Base-by-base conservation (phyloP, 2,329 filamentous ascomycete species). In the Aspergillus vadensis region DNA sequence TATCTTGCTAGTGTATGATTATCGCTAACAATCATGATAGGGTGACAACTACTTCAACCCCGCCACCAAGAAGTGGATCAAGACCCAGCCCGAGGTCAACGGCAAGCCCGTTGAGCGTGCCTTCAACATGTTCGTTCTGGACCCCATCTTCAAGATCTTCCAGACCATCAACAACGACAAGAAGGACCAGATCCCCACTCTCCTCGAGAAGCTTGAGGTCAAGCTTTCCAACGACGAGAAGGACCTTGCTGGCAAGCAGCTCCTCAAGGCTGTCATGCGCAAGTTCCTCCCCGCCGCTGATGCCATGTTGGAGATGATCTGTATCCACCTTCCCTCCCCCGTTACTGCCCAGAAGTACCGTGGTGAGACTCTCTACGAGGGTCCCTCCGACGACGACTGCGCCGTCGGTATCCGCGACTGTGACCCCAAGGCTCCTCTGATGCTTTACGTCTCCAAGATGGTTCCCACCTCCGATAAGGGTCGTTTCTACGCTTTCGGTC, bases 381-480 rank as follows among this genome's bases (percentile, higher is more conserved):
- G 95, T 87, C 95, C 95, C 73, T 76, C 84, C 62, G 95, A 99
- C 79, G 95, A 99, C 75, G 90, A 92, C 81, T 88, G 89, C 74
- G 93, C 91, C 84, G 91, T 97, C 79, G 92, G 89, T 87, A 97
- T 99, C 87, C 93, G 93, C 75, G 92, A 98, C 87, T 98, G 95
- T 81, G 92, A 99, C 81, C 86, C 94, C 82, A 96, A 97, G 86
- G 95, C 87, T 80, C 91, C 94, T 76, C 95, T 99, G 82, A 99
- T 99, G 95, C 87, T 98, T 72, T 99, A 99, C 91, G 93, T 99
- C 81, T 99, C 95, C 82, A 99, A 99, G 92, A 99, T 99, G 95
- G 95, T 99, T 77, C 95, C 95, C 76, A 99, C 95, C 73, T 96
- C 92, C 75, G 95, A 99, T 79, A 98, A 97, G 90, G 95, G 95